Percentiles rank a stretch among this genome's conserved stretches.
Evolutionary conservation across 73 alveolate species (phyloP).

Genomic region (Breviolum minutum): DNA sequence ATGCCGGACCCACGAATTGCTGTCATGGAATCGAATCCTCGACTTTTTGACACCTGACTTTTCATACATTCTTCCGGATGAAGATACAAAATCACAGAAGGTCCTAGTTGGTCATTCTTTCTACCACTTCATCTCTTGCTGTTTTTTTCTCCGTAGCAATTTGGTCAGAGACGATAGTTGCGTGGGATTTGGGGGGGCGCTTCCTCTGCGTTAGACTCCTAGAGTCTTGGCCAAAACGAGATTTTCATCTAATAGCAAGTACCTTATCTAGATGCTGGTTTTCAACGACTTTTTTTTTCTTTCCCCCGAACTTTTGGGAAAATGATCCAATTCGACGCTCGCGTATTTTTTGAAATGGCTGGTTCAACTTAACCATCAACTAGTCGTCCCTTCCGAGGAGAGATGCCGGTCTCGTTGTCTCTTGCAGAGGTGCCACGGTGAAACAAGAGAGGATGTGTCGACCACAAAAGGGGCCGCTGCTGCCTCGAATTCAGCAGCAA

Average conservation of each 20-base stretch:
- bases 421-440: constrained; percentile 41
- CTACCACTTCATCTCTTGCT: background rate
- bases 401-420: constrained; percentile 80
- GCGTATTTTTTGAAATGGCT: too few species aligned
- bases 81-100: too few species aligned
- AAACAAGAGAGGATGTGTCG: background rate
- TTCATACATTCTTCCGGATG: too few species aligned
- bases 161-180: background rate
- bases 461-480: too few species aligned
- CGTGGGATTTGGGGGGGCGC: background rate
- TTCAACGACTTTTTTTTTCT: too few species aligned
- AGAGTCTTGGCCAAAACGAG: background rate
- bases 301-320: background rate
- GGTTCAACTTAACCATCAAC: too few species aligned
- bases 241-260: background rate
- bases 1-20: too few species aligned
- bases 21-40: too few species aligned
- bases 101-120: too few species aligned
- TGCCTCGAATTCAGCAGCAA: too few species aligned
- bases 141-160: background rate
- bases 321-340: background rate
- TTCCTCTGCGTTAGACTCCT: background rate
- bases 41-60: too few species aligned
- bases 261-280: too few species aligned
- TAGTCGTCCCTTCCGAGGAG: background rate